Evolutionary conservation across 768 basidiomycete species (phyloP).

Genomic region (Phylloporus rhodoxanthus): DNA sequence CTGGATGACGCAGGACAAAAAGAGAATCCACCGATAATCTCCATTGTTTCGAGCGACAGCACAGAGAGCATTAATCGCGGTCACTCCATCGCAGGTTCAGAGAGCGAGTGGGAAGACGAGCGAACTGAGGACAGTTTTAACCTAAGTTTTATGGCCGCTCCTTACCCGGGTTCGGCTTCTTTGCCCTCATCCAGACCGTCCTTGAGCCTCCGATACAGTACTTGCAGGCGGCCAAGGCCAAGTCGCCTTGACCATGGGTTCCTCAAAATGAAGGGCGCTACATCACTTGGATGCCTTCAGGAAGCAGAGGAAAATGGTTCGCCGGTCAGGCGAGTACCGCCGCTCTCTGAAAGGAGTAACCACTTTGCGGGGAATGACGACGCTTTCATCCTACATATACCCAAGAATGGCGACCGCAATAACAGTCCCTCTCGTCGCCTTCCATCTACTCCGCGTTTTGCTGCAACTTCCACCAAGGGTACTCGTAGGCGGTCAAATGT

Average conservation of each 20-base stretch:
- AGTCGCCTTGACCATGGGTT: conserved; percentile 68
- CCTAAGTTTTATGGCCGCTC: conserved; percentile 42
- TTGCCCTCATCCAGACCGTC: conserved; percentile 31
- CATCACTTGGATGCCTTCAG: conserved; percentile 54
- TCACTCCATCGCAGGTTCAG: conserved; percentile 55
- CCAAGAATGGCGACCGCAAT: conserved; percentile 32
- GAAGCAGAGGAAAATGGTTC: conserved; percentile 63
- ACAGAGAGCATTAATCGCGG: conserved; percentile 26
- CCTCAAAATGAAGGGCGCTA: conserved; percentile 48
- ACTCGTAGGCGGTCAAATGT: conserved; percentile 64
- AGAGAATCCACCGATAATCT: conserved; percentile 12
- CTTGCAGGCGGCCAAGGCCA: conserved; percentile 47
- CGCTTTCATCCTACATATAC: conserved; percentile 21
- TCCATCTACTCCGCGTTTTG: conserved; percentile 41
- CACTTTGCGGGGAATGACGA: conserved; percentile 29
- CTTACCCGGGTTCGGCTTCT: conserved; percentile 23
- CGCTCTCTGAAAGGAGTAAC: conserved; percentile 67
- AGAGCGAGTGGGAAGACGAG: conserved; percentile 90
- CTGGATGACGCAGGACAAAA: conserved; percentile 56
- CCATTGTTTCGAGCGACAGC: conserved; percentile 36
- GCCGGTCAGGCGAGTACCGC: conserved; percentile 28
- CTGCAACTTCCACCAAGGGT: conserved; percentile 34
- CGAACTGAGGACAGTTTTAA: conserved; percentile 74
- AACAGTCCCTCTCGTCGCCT: conserved; percentile 48
- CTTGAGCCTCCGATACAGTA: conserved; percentile 11